Evolutionary conservation across 139 green algal species (phyloP).

Genomic region (Chlorella sp.): DNA sequence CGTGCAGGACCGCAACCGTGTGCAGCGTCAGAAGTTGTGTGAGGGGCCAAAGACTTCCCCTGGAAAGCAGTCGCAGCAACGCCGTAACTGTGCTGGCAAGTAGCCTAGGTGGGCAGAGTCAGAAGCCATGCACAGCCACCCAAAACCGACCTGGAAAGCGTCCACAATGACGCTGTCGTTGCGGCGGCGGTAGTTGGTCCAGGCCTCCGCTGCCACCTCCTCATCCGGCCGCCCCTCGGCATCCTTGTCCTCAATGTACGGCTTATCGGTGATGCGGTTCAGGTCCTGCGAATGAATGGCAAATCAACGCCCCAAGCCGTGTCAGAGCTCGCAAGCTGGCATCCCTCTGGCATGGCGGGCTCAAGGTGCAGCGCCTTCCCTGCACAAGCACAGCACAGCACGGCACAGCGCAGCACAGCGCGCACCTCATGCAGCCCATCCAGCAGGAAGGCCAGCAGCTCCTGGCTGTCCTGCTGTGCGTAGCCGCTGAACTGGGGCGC

Average conservation of each 20-base stretch:
- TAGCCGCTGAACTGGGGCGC: constrained; percentile 95
- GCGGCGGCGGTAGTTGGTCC: constrained; percentile 83
- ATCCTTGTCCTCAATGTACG: constrained; percentile 93
- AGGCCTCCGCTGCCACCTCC: constrained; percentile 84
- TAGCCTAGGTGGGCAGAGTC: no score
- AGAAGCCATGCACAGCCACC: no score
- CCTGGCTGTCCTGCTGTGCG: constrained; percentile 93
- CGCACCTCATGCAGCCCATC: constrained; percentile 87
- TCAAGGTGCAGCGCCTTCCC: no score
- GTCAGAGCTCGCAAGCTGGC: no score
- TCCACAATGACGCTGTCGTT: constrained; percentile 96
- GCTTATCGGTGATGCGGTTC: constrained; percentile 93
- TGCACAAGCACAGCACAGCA: no score
- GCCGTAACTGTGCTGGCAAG: no score
- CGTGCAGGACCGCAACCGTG: no score
- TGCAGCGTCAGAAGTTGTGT: no score
- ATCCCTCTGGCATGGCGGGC: no score
- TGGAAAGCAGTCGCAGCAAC: no score
- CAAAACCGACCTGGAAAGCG: constrained; percentile 70
- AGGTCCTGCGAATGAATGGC: constrained; percentile 80
- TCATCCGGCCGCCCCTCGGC: constrained; percentile 77
- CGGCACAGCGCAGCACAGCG: background rate
- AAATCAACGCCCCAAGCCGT: no score
- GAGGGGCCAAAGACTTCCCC: no score
- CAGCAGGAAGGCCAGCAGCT: constrained; percentile 95